Percentiles rank a stretch among this genome's conserved stretches.
Conservation (phyloP, 2,329 filamentous ascomycete species). For the Talaromyces sp. region DNA sequence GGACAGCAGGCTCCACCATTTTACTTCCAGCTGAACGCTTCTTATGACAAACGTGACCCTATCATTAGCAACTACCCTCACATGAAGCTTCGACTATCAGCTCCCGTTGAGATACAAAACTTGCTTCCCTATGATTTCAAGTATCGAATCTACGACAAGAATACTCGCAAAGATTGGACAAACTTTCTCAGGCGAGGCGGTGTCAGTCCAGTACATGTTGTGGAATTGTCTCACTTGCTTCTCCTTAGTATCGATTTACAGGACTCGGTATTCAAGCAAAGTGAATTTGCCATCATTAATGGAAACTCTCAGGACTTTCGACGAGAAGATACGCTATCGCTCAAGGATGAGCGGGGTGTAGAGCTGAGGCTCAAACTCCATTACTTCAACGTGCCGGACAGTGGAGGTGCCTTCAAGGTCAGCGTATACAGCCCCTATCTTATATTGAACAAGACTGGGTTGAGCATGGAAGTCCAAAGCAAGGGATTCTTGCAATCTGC, state of each 20-base stretch:
- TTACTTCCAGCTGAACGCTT: slow-evolving; percentile 92
- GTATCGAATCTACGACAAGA: slow-evolving; percentile 97
- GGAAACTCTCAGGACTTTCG: slow-evolving; percentile 82
- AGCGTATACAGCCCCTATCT: slow-evolving; percentile 95
- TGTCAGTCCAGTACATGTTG: slow-evolving; percentile 93
- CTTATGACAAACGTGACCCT: slow-evolving; percentile 79
- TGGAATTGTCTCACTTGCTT: slow-evolving; percentile 89
- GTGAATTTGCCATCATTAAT: slow-evolving; percentile 97
- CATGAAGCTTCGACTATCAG: slow-evolving; percentile 88
- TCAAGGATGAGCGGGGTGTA: slow-evolving; percentile 81
- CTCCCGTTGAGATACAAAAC: slow-evolving; percentile 91
- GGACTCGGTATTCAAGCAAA: slow-evolving; percentile 89
- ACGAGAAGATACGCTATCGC: slow-evolving; percentile 71
- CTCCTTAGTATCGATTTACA: slow-evolving; percentile 94
- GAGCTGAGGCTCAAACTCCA: slow-evolving; percentile 79
- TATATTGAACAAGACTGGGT: slow-evolving; percentile 88
- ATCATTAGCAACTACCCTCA: slow-evolving; percentile 83
- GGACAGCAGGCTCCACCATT: slow-evolving; percentile 76
- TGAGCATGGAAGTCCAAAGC: slow-evolving; percentile 81
- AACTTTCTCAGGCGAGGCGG: slow-evolving; percentile 97
- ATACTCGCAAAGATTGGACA: slow-evolving; percentile 97
- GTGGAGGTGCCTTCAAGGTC: slow-evolving; percentile 92
- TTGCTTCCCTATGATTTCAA: slow-evolving; percentile 97
- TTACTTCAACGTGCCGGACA: slow-evolving; percentile 85
- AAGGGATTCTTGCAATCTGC: slow-evolving; percentile 85